phyloP scores from a whole-genome alignment of 78 protist species.

The Dictyostelium purpureum region DNA sequence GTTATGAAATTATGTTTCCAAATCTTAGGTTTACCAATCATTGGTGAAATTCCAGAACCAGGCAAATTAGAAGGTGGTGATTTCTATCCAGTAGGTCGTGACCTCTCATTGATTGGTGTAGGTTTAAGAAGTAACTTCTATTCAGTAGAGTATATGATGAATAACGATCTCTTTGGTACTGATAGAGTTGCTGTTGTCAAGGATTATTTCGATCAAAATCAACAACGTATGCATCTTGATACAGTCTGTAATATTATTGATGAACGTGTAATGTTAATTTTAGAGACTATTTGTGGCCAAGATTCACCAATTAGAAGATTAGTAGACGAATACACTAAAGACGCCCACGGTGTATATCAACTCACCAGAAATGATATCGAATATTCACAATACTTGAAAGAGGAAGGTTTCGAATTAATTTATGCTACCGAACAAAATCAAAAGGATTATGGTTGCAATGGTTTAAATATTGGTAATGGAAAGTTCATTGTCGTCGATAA shows the following conservation, averaged over 20 bases:
- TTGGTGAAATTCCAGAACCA: slow-evolving; percentile 89
- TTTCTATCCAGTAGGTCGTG: slow-evolving; percentile 88
- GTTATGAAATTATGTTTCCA: slow-evolving; percentile 87
- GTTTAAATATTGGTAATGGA: slow-evolving; percentile 92
- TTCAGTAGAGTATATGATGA: slow-evolving; percentile 87
- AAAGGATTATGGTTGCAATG: slow-evolving; percentile 89
- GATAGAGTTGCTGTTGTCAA: slow-evolving; percentile 89
- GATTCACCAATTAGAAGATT: slow-evolving; percentile 66
- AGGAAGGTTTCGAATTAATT: slow-evolving; percentile 87
- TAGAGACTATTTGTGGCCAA: slow-evolving; percentile 84
- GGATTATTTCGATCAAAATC: slow-evolving; percentile 89
- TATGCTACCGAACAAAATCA: slow-evolving; percentile 82
- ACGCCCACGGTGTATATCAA: slow-evolving; percentile 42
- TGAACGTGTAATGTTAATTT: slow-evolving; percentile 51
- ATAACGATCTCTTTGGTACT: slow-evolving; percentile 88
- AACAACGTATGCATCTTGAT: slow-evolving; percentile 96
- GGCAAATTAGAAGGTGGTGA: slow-evolving; percentile 90
- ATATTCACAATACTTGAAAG: slow-evolving; percentile 66
- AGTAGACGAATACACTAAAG: slow-evolving; percentile 86
- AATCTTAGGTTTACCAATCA: slow-evolving; percentile 85
- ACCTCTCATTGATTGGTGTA: slow-evolving; percentile 89
- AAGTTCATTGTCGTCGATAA: slow-evolving; percentile 86
- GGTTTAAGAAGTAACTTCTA: slow-evolving; percentile 88
- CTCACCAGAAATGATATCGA: slow-evolving; percentile 71
- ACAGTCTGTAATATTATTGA: slow-evolving; percentile 85